Percentiles rank a stretch among this genome's conserved stretches.
phyloP scores from a whole-genome alignment of 1,284 basidiomycete species.

The Trichosporon faecale region DNA sequence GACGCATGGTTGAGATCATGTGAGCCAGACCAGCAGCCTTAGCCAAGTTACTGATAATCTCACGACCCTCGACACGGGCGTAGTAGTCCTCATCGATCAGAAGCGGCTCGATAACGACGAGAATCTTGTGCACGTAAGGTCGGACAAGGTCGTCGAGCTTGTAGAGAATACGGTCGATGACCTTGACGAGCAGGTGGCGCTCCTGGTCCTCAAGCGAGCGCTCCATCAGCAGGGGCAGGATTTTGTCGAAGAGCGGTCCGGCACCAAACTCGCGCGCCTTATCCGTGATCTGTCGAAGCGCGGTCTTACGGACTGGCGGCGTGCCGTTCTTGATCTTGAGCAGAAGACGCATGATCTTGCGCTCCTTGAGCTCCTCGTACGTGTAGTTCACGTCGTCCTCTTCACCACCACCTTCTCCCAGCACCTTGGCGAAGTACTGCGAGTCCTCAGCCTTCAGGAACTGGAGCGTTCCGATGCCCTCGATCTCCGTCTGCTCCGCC shows the following conservation, averaged over 20 bases:
- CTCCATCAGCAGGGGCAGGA: conserved; percentile 97
- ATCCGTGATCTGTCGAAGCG: conserved; percentile 97
- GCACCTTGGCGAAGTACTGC: conserved; percentile 94
- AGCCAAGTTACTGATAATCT: conserved; percentile 98
- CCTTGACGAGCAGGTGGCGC: conserved; percentile 96
- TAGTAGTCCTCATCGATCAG: conserved; percentile 99
- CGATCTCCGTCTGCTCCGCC: conserved; percentile 96
- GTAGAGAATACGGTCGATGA: conserved; percentile 98
- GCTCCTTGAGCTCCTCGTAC: conserved; percentile 98
- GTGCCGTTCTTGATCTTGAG: conserved; percentile 99
- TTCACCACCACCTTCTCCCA: conserved; percentile 77
- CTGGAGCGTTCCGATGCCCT: conserved; percentile 91
- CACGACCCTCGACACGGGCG: conserved; percentile 96
- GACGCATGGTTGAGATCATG: conserved; percentile 99
- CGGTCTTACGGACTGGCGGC: conserved; percentile 95
- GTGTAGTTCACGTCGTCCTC: conserved; percentile 78
- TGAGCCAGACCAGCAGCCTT: conserved; percentile 98
- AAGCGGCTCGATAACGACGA: conserved; percentile 98
- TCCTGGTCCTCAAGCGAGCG: conserved; percentile 98
- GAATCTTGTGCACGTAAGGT: conserved; percentile 98
- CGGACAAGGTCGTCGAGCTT: conserved; percentile 98
- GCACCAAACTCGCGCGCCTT: conserved; percentile 98
- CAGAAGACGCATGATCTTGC: conserved; percentile 99
- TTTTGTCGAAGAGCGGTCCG: conserved; percentile 99
- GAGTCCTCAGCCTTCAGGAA: conserved; percentile 99